Evolutionary conservation across 164 flowering plant genomes (phyloP), one percentile per base, ranked within the genome.

Genomic region (Taxillus chinensis): DNA sequence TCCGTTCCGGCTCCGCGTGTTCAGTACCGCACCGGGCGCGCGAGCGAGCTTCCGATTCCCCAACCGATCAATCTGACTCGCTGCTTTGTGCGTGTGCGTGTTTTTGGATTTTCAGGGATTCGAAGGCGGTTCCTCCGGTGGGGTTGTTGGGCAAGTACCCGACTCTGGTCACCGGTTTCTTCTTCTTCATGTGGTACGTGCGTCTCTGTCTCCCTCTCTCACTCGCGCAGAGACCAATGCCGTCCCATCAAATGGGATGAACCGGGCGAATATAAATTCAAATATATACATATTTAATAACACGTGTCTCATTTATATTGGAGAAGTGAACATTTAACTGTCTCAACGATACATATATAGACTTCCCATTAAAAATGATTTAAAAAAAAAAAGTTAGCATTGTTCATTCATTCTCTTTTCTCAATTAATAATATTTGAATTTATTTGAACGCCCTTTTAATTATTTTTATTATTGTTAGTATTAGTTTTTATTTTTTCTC

Each of bases 131-230:
- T 17, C 79, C 80, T 67, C 82, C 82, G 70, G 81, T 81, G 6
- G 85, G 96, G 43, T 79, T 92, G 71, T 58, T 80, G 15, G 70
- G 76, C 61, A 92, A 85, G 79, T 81, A 89, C 59, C 98, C 93
- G 61, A 74, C 78, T 43, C 82, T 92, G 3, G 81, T 86, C 59
- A 92, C 98, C 64, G 98, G 98, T 0, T 92, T 86, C 67, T 90
- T 92, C 90, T 89, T 92, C 86, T 90, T 90, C 93, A 90, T 87
- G 98, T 92, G 98, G 98, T 92, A 70, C 7, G 82, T 67, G 4
- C 49, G 45, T 11, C 14, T 67, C 7, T 45, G 49, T 48, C 51
- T 3, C 59, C 7, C 3, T 5, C 16, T 11, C 40, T 37, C 71
- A 63, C 27, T 27, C 27, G 2, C 27, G 2, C 27, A 27, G 27